phyloP scores from a whole-genome alignment of 2,329 filamentous ascomycete species.

The Fusarium keratoplasticum region DNA sequence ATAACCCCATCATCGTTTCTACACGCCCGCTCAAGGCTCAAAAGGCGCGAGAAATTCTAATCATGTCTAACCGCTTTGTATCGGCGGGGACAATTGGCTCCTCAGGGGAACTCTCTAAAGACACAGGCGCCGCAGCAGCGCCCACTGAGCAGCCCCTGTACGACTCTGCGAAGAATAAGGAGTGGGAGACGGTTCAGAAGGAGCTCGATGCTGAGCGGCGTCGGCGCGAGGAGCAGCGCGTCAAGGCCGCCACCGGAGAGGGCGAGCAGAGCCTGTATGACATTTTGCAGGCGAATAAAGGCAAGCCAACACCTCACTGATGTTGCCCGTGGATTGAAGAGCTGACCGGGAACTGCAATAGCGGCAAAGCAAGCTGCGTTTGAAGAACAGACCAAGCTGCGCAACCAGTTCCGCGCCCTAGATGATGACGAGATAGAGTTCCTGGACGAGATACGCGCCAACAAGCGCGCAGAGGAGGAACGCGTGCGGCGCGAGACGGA shows the following conservation, averaged over 20 bases:
- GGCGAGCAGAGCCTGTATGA: conserved; percentile 76
- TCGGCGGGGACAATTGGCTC: conserved; percentile 63
- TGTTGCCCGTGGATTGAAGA: background rate
- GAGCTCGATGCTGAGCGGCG: conserved; percentile 72
- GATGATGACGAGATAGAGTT: conserved; percentile 86
- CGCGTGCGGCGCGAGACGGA: conserved; percentile 66
- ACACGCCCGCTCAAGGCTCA: background rate
- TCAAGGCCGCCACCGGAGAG: conserved; percentile 53
- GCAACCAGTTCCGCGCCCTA: conserved; percentile 81
- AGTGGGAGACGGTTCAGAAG: conserved; percentile 74
- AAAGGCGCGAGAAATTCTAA: background rate
- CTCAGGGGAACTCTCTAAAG: conserved; percentile 40
- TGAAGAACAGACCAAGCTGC: conserved; percentile 77
- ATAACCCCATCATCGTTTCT: background rate
- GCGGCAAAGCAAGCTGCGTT: conserved; percentile 86
- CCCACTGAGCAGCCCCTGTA: conserved; percentile 30
- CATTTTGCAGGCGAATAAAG: conserved; percentile 84
- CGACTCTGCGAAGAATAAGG: conserved; percentile 48
- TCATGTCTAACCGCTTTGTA: conserved; percentile 67
- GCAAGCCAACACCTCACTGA: conserved; percentile 51
- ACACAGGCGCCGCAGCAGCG: conserved; percentile 17
- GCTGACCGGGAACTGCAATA: conserved; percentile 44
- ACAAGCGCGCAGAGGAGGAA: conserved; percentile 65
- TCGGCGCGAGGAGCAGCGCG: conserved; percentile 63
- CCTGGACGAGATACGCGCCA: conserved; percentile 68